phyloP scores from a whole-genome alignment of 2,329 filamentous ascomycete genomes.

The Huntiella bhutanensis region DNA sequence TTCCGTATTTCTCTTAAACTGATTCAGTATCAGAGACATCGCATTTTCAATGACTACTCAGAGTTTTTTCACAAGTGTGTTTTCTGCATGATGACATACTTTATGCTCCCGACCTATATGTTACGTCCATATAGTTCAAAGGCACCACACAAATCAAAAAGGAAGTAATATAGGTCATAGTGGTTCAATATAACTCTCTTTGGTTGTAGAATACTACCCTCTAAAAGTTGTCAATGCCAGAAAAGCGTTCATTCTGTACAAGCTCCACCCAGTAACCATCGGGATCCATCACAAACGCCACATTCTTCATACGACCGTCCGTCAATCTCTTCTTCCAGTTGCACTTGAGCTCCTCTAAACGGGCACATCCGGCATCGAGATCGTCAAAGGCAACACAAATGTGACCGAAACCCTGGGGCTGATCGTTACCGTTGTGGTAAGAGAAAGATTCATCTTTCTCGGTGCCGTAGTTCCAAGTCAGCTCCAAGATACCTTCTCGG shows the following conservation, averaged over 20 bases:
- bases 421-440: slow-evolving; percentile 82
- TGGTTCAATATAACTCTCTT: not conserved
- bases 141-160: not conserved
- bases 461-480: slow-evolving; percentile 71
- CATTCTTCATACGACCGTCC: slow-evolving; percentile 81
- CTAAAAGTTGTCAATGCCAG: slow-evolving; percentile 33
- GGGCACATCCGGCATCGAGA: slow-evolving; percentile 66
- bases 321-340: slow-evolving; percentile 92
- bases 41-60: slow-evolving; percentile 10
- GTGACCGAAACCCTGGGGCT: slow-evolving; percentile 88
- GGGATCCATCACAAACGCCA: slow-evolving; percentile 79
- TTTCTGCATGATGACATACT: slow-evolving; percentile 5
- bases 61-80: slow-evolving; percentile 11
- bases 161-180: not conserved
- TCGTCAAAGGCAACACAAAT: slow-evolving; percentile 84
- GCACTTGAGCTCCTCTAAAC: slow-evolving; percentile 65
- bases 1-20: slow-evolving; percentile 4
- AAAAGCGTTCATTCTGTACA: slow-evolving; percentile 59
- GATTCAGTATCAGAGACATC: slow-evolving; percentile 6
- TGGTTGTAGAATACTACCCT: slow-evolving; percentile 18
- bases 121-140: not conserved
- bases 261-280: slow-evolving; percentile 71
- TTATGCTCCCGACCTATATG: slow-evolving; percentile 3
- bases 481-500: slow-evolving; percentile 69
- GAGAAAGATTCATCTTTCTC: slow-evolving; percentile 70